Evolutionary conservation across 164 flowering plant genomes (phyloP), one percentile per base, ranked within the genome.

Genomic region (Piper betle): DNA sequence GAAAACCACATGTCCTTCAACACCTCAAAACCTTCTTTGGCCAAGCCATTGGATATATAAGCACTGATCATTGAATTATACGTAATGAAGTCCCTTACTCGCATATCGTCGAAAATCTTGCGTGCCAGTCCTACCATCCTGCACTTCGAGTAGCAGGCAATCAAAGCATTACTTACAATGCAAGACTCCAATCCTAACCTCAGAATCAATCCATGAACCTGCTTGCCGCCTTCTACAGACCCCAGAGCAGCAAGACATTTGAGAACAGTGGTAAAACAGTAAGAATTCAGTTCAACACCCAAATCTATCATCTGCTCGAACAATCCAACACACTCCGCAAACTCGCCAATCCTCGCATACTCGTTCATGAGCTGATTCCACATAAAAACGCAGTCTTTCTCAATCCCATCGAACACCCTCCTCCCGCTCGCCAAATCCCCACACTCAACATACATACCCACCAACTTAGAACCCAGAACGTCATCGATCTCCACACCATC

Each of bases 31-130:
- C 63, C 74, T 58, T 39, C 40, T 37, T 60, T 60, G 11, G 70
- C 38, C 55, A 50, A 50, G 19, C 68, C 65, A 61, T 69, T 69
- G 3, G 59, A 57, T 11, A 69, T 52, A 18, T 33, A 57, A 1
- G 85, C 88, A 64, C 82, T 79, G 39, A 84, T 78, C 81, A 82
- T 77, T 0, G 87, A 79, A 69, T 86, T 86, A 87, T 87, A 86
- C 0, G 92, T 75, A 39, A 86, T 75, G 53, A 77, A 77, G 73
- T 84, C 93, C 65, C 83, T 58, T 10, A 75, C 84, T 69, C 18
- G 53, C 87, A 82, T 71, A 71, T 68, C 76, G 61, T 75, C 89
- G 59, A 86, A 86, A 80, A 84, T 54, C 66, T 73, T 69, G 37
- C 57, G 50, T 54, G 87, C 89, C 64, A 66, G 66, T 17, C 68